Evolutionary conservation across 345 rosid genomes (phyloP).

Genomic region (Ailanthus altissimus): DNA sequence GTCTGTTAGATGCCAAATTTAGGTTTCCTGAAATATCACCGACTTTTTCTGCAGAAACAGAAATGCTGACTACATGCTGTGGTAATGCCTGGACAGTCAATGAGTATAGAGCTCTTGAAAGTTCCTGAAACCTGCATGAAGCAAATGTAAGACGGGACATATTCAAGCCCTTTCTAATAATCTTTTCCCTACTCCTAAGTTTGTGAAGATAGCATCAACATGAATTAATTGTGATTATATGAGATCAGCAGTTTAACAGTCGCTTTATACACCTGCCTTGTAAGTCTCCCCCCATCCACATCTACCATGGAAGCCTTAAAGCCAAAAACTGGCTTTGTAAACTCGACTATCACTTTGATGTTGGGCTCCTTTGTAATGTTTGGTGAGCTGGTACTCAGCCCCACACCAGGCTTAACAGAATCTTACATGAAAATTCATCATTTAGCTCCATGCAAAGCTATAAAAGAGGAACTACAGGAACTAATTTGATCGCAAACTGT

Average conservation of each 20-base stretch:
- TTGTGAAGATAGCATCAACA: slow-evolving; percentile 6
- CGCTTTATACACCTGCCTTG: slow-evolving; percentile 56
- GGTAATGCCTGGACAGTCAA: slow-evolving; percentile 36
- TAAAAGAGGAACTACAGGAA: background rate
- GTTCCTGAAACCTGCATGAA: slow-evolving; percentile 42
- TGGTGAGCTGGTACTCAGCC: slow-evolving; percentile 45
- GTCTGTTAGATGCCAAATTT: slow-evolving; percentile 44
- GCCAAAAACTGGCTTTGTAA: slow-evolving; percentile 59
- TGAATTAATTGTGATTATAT: background rate
- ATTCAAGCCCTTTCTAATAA: slow-evolving; percentile 12
- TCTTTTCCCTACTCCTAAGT: background rate
- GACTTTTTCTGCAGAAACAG: slow-evolving; percentile 44
- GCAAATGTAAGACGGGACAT: slow-evolving; percentile 10
- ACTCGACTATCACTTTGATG: slow-evolving; percentile 47
- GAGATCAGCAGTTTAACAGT: slow-evolving; percentile 14
- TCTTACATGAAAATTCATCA: slow-evolving; percentile 30
- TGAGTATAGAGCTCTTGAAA: slow-evolving; percentile 53
- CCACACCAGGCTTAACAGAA: slow-evolving; percentile 39
- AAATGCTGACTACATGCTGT: slow-evolving; percentile 34
- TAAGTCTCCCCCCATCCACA: slow-evolving; percentile 50
- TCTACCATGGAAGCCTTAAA: slow-evolving; percentile 45
- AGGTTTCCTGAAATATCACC: slow-evolving; percentile 52
- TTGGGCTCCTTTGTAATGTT: slow-evolving; percentile 36
- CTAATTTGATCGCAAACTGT: background rate
- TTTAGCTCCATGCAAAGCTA: slow-evolving; percentile 18